These are phyloP conservation scores for Rutstroemia sp. DNA, from an alignment of 2,329 filamentous ascomycete species.

Conservation along the genomic window DNA sequence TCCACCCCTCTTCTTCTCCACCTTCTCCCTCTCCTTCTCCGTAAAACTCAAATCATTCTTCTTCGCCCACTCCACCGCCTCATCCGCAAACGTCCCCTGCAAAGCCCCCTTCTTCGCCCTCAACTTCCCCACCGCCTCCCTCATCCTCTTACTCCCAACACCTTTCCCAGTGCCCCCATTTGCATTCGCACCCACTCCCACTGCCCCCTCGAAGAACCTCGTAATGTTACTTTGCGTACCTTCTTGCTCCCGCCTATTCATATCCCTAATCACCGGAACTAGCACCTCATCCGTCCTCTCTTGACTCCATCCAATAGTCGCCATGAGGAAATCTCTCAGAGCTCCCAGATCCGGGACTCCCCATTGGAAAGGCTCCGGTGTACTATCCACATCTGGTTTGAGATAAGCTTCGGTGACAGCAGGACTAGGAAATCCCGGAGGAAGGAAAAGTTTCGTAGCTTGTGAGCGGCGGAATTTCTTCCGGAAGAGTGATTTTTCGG, in stretches of 20 bases:
- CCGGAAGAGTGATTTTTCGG: constrained; percentile 61
- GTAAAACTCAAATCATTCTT: constrained; percentile 27
- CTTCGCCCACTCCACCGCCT: constrained; percentile 27
- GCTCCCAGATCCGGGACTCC: constrained; percentile 89
- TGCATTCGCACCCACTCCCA: constrained; percentile 57
- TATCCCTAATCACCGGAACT: constrained; percentile 89
- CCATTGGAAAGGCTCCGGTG: constrained; percentile 81
- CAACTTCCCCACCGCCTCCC: constrained; percentile 62
- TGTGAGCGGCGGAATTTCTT: constrained; percentile 80
- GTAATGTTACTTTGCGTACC: constrained; percentile 97
- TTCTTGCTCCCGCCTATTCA: constrained; percentile 82
- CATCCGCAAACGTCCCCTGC: constrained; percentile 24
- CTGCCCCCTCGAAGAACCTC: constrained; percentile 72
- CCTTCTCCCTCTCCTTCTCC: constrained; percentile 21
- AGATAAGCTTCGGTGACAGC: constrained; percentile 80
- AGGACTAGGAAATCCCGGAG: constrained; percentile 67
- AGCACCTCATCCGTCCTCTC: constrained; percentile 93
- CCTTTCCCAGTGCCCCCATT: constrained; percentile 57
- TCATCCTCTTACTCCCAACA: constrained; percentile 67
- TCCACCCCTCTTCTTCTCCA: constrained; percentile 13
- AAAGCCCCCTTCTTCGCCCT: constrained; percentile 38
- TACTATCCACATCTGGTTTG: constrained; percentile 75
- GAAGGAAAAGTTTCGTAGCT: constrained; percentile 78
- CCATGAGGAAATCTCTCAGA: constrained; percentile 76
- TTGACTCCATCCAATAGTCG: constrained; percentile 85